Percentiles rank a stretch among this genome's conserved stretches.
Evolutionary conservation across 2,329 filamentous ascomycete species (phyloP).

Genomic region (Alternaria angustiovoidea): DNA sequence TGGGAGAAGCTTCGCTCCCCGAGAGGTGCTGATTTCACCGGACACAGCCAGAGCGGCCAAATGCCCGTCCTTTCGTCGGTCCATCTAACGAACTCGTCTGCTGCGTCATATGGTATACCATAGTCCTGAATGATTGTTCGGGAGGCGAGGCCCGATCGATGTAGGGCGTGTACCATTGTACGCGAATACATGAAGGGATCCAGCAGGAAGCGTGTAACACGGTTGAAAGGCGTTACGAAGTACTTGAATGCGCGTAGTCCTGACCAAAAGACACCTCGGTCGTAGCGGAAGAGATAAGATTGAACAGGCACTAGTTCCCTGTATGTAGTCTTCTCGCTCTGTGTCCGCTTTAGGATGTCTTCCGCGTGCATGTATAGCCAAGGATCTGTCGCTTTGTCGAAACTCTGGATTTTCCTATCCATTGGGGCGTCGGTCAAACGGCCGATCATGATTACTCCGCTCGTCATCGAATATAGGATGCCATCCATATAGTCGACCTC

Average conservation of each 20-base stretch:
- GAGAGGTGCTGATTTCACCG: conserved; percentile 47
- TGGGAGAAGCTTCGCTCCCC: conserved; percentile 41
- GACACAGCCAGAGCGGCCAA: conserved; percentile 69
- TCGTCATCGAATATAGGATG: conserved; percentile 66
- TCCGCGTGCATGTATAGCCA: conserved; percentile 79
- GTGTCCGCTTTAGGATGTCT: conserved; percentile 28
- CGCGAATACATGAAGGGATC: conserved; percentile 69
- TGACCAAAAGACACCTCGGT: conserved; percentile 72
- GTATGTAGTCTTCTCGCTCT: conserved; percentile 19
- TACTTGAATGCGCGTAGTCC: conserved; percentile 68
- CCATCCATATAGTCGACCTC: conserved; percentile 73
- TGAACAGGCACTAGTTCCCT: conserved; percentile 56
- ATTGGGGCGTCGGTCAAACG: conserved; percentile 61
- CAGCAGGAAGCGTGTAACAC: conserved; percentile 64
- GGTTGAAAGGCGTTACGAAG: conserved; percentile 68
- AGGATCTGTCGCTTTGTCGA: conserved; percentile 68
- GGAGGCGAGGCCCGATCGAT: conserved; percentile 64
- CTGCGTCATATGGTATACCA: conserved; percentile 63
- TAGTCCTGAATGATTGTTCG: conserved; percentile 71
- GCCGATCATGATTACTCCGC: conserved; percentile 69
- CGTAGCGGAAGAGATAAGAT: conserved; percentile 69
- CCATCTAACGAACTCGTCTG: conserved; percentile 63
- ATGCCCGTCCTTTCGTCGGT: conserved; percentile 58
- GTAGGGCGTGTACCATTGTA: conserved; percentile 69
- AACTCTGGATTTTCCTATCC: conserved; percentile 48